Percentiles rank a stretch among this genome's conserved stretches.
Conservation (phyloP, 2,329 filamentous ascomycete genomes). For the Calonectria ilicicola region DNA sequence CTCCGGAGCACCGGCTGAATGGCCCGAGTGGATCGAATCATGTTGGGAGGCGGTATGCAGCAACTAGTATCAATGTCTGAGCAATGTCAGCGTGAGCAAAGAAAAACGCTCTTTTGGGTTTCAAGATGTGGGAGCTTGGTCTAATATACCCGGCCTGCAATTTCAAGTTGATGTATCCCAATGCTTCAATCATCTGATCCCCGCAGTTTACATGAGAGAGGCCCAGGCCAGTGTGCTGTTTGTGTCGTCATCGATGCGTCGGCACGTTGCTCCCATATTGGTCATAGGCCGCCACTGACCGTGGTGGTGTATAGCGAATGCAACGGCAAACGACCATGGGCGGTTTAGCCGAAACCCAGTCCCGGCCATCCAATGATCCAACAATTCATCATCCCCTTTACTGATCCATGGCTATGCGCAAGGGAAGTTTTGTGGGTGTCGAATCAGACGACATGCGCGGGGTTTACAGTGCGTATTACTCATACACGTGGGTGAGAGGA, state of each 20-base stretch:
- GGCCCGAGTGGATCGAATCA: slow-evolving; percentile 3
- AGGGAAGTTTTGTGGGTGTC: background rate
- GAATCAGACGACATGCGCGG: background rate
- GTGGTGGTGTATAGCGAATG: slow-evolving; percentile 15
- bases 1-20: background rate
- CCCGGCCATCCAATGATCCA: background rate
- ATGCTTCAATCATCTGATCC: slow-evolving; percentile 16
- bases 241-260: slow-evolving; percentile 43
- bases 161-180: background rate
- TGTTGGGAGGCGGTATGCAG: background rate
- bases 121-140: background rate
- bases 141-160: background rate
- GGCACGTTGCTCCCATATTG: slow-evolving; percentile 31
- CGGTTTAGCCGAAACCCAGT: slow-evolving; percentile 2
- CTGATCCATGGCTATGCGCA: background rate
- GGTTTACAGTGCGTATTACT: background rate
- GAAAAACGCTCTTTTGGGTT: background rate
- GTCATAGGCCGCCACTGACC: slow-evolving; percentile 10
- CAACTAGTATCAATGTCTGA: background rate
- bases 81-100: background rate
- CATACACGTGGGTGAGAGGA: too few species aligned
- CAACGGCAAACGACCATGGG: background rate
- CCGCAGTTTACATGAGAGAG: background rate
- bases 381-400: background rate
- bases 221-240: slow-evolving; percentile 11